A percentile compares a stretch with the other conserved stretches of the same genome.
These are phyloP conservation scores for Calonectria crousiana DNA, from an alignment of 2,329 filamentous ascomycete species.

Conservation along the genomic window DNA sequence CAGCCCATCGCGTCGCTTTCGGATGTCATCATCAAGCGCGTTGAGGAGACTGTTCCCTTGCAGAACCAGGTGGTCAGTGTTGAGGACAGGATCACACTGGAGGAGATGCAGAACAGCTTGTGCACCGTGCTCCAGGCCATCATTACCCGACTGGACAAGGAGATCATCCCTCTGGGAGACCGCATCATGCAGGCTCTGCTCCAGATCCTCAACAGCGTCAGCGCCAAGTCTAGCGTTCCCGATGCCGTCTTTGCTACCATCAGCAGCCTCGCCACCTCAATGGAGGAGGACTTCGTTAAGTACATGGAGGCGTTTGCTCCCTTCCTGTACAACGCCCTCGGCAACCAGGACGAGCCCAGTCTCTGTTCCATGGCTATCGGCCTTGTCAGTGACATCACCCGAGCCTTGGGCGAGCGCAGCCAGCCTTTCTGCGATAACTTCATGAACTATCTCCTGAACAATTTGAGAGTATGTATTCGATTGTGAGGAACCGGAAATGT, in stretches of 20 bases:
- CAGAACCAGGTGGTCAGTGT: slow-evolving; percentile 95
- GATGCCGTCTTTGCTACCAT: slow-evolving; percentile 94
- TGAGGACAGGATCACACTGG: slow-evolving; percentile 93
- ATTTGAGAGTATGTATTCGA: slow-evolving; percentile 71
- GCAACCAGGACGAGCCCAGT: slow-evolving; percentile 94
- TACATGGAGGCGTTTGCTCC: slow-evolving; percentile 98
- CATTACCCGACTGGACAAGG: slow-evolving; percentile 89
- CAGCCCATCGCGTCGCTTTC: slow-evolving; percentile 84
- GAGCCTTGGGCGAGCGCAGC: slow-evolving; percentile 88
- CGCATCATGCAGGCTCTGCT: slow-evolving; percentile 93
- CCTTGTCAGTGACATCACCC: slow-evolving; percentile 94
- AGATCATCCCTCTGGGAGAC: slow-evolving; percentile 90
- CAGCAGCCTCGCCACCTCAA: slow-evolving; percentile 88
- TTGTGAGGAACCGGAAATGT: not conserved
- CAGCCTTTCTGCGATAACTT: slow-evolving; percentile 97
- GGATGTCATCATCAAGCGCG: slow-evolving; percentile 88
- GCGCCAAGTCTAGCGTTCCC: slow-evolving; percentile 91
- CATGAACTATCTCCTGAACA: slow-evolving; percentile 97
- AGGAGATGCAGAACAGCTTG: slow-evolving; percentile 98
- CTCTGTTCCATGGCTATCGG: slow-evolving; percentile 98
- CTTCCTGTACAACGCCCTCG: slow-evolving; percentile 92
- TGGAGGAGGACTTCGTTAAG: slow-evolving; percentile 93
- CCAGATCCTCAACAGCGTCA: slow-evolving; percentile 81
- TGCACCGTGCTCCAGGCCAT: slow-evolving; percentile 92
- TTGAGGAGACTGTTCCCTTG: slow-evolving; percentile 90